phyloP scores from a whole-genome alignment of 495 filamentous ascomycete species.

The Lindgomyces ingoldianus region DNA sequence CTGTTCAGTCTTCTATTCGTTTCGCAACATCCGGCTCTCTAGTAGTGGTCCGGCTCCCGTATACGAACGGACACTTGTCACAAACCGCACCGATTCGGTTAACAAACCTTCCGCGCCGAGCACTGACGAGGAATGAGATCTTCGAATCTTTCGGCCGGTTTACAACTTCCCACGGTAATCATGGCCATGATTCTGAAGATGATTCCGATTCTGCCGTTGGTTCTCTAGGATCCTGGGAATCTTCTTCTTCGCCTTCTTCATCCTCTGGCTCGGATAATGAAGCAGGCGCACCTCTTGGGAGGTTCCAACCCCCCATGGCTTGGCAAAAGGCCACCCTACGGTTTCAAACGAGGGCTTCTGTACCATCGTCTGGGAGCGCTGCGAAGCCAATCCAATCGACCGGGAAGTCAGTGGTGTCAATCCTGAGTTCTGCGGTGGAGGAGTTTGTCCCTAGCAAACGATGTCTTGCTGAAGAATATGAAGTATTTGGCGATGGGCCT shows the following conservation, averaged over 20 bases:
- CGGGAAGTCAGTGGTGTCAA: slow-evolving; percentile 65
- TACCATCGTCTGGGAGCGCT: slow-evolving; percentile 51
- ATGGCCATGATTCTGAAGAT: slow-evolving; percentile 45
- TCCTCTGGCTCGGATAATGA: slow-evolving; percentile 60
- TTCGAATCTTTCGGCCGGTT: slow-evolving; percentile 92
- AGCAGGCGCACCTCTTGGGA: slow-evolving; percentile 51
- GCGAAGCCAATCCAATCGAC: slow-evolving; percentile 41
- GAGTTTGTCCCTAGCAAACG: slow-evolving; percentile 73
- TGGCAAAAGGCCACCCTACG: slow-evolving; percentile 55
- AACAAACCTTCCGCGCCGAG: slow-evolving; percentile 60
- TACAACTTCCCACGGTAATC: slow-evolving; percentile 53
- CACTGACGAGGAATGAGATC: slow-evolving; percentile 59
- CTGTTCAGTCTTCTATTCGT: slow-evolving; percentile 70
- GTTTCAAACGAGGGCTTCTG: slow-evolving; percentile 52
- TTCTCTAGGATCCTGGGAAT: slow-evolving; percentile 65
- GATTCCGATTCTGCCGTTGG: slow-evolving; percentile 37
- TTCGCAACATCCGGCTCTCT: slow-evolving; percentile 79
- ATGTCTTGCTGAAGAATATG: slow-evolving; percentile 73
- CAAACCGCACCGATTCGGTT: slow-evolving; percentile 58
- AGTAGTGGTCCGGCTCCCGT: slow-evolving; percentile 80
- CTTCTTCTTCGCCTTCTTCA: slow-evolving; percentile 61
- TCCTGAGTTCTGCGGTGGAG: slow-evolving; percentile 57
- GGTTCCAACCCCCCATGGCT: slow-evolving; percentile 55
- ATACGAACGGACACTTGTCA: slow-evolving; percentile 52
- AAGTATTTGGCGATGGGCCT: slow-evolving; percentile 76